Evolutionary conservation across 345 rosid species (phyloP).

Genomic region (Salix viminalis): DNA sequence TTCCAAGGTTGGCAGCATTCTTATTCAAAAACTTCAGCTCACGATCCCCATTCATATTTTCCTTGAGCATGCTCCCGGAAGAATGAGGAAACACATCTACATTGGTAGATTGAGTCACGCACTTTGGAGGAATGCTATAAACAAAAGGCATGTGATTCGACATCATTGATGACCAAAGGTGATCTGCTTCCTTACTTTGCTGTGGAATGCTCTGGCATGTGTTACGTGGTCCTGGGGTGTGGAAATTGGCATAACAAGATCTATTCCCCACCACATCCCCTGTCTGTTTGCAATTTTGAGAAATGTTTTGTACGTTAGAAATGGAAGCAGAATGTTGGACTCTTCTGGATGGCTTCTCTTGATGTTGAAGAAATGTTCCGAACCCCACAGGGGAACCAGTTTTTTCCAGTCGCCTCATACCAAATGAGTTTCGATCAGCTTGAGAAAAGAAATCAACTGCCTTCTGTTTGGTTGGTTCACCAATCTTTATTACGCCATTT

Average conservation of each 20-base stretch:
- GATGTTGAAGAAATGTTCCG: constrained; percentile 35
- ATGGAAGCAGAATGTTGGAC: constrained; percentile 36
- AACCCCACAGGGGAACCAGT: constrained; percentile 35
- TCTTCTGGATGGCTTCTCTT: constrained; percentile 39
- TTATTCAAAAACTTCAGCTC: constrained; percentile 35
- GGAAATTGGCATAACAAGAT: constrained; percentile 33
- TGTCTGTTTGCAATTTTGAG: constrained; percentile 41
- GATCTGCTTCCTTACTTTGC: constrained; percentile 46
- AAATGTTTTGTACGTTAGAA: constrained; percentile 32
- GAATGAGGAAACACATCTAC: constrained; percentile 27
- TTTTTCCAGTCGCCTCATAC: constrained; percentile 36
- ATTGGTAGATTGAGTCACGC: constrained; percentile 32
- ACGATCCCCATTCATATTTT: constrained; percentile 25
- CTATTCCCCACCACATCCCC: constrained; percentile 41
- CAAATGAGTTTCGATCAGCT: constrained; percentile 19
- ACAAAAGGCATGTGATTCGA: constrained; percentile 44
- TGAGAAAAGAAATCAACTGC: constrained; percentile 43
- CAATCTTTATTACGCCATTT: constrained; percentile 29
- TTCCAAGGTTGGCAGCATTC: constrained; percentile 38
- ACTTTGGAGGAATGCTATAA: constrained; percentile 32
- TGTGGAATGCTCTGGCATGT: constrained; percentile 45
- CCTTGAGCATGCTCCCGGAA: constrained; percentile 31
- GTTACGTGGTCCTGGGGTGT: constrained; percentile 34
- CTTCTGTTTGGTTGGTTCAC: constrained; percentile 35
- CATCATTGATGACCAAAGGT: constrained; percentile 43